phyloP scores from a whole-genome alignment of 768 basidiomycete genomes.

The Lactarius hatsudake region DNA sequence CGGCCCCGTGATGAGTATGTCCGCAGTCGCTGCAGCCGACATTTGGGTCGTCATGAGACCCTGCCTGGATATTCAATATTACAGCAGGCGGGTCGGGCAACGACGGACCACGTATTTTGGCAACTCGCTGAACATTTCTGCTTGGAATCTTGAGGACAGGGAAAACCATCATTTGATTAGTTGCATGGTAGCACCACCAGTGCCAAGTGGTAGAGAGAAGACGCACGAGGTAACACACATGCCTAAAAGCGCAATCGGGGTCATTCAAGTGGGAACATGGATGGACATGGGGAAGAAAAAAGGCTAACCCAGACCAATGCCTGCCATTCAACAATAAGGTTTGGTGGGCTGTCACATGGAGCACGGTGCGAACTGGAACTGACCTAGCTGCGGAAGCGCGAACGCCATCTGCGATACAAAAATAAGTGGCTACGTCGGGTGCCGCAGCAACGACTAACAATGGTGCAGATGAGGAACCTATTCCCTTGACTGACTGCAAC shows the following conservation, averaged over 20 bases:
- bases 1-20: slow-evolving; percentile 13
- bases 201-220: neutral
- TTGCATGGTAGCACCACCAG: neutral
- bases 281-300: neutral
- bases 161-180: neutral
- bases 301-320: neutral
- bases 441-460: neutral
- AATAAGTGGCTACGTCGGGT: neutral
- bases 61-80: neutral
- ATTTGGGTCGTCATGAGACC: slow-evolving; percentile 5
- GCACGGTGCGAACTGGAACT: neutral
- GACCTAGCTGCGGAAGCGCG: slow-evolving; percentile 10
- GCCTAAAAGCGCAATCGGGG: neutral
- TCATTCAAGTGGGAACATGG: neutral
- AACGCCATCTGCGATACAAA: neutral
- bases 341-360: neutral
- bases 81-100: too few species aligned
- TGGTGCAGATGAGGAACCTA: neutral
- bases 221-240: slow-evolving; percentile 7
- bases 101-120: neutral
- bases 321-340: neutral
- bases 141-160: neutral
- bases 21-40: neutral
- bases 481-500: neutral
- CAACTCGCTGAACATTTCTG: neutral